Percentiles rank a stretch among this genome's conserved stretches.
phyloP scores from a whole-genome alignment of 768 basidiomycete species.

The Panaeolus cyanescens region DNA sequence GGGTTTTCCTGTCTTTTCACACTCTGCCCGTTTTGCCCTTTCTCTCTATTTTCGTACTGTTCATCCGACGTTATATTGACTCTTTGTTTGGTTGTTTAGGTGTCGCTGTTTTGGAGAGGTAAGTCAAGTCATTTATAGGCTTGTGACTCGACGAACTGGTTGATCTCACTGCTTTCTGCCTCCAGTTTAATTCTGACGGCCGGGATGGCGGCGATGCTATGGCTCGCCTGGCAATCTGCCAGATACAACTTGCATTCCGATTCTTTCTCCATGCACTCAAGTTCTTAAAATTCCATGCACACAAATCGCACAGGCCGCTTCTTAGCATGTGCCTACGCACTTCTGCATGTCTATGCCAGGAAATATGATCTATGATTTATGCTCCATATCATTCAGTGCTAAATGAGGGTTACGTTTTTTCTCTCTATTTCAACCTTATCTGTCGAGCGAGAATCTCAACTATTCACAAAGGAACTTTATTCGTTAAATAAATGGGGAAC shows the following conservation, averaged over 20 bases:
- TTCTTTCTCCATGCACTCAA: slow-evolving; percentile 14
- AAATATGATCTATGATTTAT: not conserved
- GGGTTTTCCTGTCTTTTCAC: not conserved
- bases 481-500: not conserved
- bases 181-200: slow-evolving; percentile 49
- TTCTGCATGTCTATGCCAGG: not conserved
- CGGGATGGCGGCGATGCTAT: slow-evolving; percentile 48
- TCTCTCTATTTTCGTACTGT: not conserved
- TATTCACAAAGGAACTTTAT: not conserved
- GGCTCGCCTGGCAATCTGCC: slow-evolving; percentile 56
- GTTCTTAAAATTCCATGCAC: not conserved
- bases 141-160: not conserved
- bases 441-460: not conserved
- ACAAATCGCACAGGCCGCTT: not conserved
- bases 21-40: not conserved
- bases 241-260: slow-evolving; percentile 21
- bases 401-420: not conserved
- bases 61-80: not conserved
- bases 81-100: slow-evolving; percentile 22
- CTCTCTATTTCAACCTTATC: not conserved
- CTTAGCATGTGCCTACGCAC: not conserved
- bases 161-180: slow-evolving; percentile 4
- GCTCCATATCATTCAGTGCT: not conserved
- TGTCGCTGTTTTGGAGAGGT: slow-evolving; percentile 59
- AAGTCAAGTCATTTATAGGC: slow-evolving; percentile 16